phyloP scores from a whole-genome alignment of 2,329 filamentous ascomycete species.

The Drechslerella stenobrocha region DNA sequence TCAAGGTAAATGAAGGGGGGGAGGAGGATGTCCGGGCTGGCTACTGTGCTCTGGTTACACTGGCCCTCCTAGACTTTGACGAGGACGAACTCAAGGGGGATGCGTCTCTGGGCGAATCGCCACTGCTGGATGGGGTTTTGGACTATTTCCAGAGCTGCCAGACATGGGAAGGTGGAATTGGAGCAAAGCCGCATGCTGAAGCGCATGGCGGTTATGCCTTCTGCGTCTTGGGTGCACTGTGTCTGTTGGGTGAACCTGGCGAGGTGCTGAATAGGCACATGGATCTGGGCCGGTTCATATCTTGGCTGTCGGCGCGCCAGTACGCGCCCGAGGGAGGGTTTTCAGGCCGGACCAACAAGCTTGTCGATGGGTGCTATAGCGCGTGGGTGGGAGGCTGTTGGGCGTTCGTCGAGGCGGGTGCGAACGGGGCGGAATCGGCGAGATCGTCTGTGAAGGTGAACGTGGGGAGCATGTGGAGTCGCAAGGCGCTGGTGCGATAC shows the following conservation, averaged over 20 bases:
- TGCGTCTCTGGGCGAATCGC: slow-evolving; percentile 16
- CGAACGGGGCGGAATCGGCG: slow-evolving; percentile 57
- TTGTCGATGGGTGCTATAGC: slow-evolving; percentile 97
- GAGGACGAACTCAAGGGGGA: slow-evolving; percentile 32
- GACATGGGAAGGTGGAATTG: slow-evolving; percentile 93
- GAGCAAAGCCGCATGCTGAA: slow-evolving; percentile 77
- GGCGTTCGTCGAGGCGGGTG: slow-evolving; percentile 80
- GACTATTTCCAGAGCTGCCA: slow-evolving; percentile 63
- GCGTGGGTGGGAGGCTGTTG: slow-evolving; percentile 97
- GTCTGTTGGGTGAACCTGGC: slow-evolving; percentile 78
- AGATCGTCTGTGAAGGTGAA: slow-evolving; percentile 26
- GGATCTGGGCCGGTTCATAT: slow-evolving; percentile 73
- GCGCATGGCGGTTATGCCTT: slow-evolving; percentile 97
- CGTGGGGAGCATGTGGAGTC: slow-evolving; percentile 68
- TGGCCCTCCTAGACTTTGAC: slow-evolving; percentile 68
- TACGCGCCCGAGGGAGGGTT: slow-evolving; percentile 90
- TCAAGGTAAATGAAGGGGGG: slow-evolving; percentile 79
- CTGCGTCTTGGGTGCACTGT: slow-evolving; percentile 85
- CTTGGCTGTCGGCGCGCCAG: slow-evolving; percentile 88
- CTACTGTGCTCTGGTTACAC: slow-evolving; percentile 84
- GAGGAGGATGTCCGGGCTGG: slow-evolving; percentile 93
- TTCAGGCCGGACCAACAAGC: slow-evolving; percentile 91
- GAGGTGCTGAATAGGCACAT: slow-evolving; percentile 57
- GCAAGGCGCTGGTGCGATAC: slow-evolving; percentile 83
- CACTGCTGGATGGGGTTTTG: slow-evolving; percentile 43